Conservation (phyloP, 2,329 filamentous ascomycete species). For the Claviceps fusiformis region DNA sequence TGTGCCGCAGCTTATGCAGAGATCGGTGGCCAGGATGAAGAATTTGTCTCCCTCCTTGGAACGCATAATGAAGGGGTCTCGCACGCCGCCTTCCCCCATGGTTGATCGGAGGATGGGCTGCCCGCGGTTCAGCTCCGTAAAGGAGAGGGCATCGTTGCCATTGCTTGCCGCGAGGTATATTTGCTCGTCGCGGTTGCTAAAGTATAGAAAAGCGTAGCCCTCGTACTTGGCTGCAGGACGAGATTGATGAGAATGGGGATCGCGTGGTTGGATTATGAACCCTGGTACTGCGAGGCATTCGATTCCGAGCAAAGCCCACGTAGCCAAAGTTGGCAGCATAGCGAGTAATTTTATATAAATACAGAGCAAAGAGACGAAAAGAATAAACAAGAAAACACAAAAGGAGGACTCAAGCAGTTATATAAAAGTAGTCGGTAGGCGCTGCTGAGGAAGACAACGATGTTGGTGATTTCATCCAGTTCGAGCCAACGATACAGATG, state of each 20-base stretch:
- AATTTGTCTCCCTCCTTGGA: neutral
- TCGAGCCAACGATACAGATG: no score
- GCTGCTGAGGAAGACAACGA: no score
- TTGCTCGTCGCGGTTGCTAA: neutral
- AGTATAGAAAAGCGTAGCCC: neutral
- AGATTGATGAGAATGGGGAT: no score
- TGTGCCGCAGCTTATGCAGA: neutral
- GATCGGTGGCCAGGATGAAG: neutral
- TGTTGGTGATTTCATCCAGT: no score
- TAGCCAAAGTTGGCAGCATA: neutral
- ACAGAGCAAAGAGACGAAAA: no score
- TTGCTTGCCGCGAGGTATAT: neutral
- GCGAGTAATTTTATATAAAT: no score
- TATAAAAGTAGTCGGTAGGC: no score
- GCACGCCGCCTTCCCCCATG: neutral
- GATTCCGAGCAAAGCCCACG: neutral
- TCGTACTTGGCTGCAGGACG: neutral
- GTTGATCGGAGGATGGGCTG: neutral
- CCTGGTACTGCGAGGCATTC: neutral
- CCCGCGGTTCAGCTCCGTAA: neutral
- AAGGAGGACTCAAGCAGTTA: no score
- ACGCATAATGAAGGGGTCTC: neutral
- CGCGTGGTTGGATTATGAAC: no score
- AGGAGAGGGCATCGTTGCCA: neutral
- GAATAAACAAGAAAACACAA: no score